Base-by-base conservation (phyloP, 305 asterid species). In the Plantago rigida region DNA sequence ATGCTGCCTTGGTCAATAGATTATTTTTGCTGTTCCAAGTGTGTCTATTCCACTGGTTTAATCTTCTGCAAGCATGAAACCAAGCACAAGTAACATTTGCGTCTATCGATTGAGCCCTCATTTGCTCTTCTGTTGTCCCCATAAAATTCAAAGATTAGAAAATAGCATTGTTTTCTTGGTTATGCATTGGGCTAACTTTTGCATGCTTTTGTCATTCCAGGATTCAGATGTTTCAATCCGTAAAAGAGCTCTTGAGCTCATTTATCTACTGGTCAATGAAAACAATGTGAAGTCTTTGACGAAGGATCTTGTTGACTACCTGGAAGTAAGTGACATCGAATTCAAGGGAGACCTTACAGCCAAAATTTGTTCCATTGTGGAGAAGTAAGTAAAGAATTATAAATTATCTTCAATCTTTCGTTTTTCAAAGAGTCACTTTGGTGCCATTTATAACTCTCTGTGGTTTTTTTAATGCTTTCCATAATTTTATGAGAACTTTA, bases 151-250 rank as follows among this genome's bases (percentile, higher is more conserved):
- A 12, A 36, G 44, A 53, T 26, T n/a, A 28, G 19, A 29, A 28
- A 29, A 42, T 39, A 56, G 48, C 45, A 4, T 53, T 28, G 34
- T 55, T 62, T 48, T 55, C 15, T 58, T 19, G 29, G 39, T 39
- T 57, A 22, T 45, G 64, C 42, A 69, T 48, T 47, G 44, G 56
- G 22, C 36, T 71, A 67, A 64, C 62, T 47, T 70, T 70, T 66
- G 64, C 47, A 69, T 75, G 63, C 60, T 62, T 65, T 13, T 72
- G 77, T 74, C 60, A 63, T 72, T 69, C 68, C 89, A 93, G 99
- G 99, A 89, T 85, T 67, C 96, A 68, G 99, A 93, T 78, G 94
- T 96, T 78, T 93, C 99, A 39, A 89, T 93, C 69, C 94, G 97
- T 69, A 89, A 93, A 82, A 84, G 96, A 71, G 99, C 99, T 62